A percentile compares a stretch with the other conserved stretches of the same genome.
phyloP scores from a whole-genome alignment of 1,284 basidiomycete genomes.

The Gomphus sp. region DNA sequence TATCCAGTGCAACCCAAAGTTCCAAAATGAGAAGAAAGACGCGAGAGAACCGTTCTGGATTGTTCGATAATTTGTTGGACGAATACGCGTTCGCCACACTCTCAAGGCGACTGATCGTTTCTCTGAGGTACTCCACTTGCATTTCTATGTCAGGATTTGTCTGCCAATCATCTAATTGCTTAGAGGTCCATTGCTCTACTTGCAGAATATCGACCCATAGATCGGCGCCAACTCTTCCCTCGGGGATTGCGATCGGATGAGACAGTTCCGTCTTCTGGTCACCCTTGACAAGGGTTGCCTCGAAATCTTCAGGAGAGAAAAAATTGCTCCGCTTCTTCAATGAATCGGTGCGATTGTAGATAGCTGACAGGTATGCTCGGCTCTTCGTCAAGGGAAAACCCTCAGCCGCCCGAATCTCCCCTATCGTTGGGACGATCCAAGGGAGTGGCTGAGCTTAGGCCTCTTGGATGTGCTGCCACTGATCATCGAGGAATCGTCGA shows the following conservation, averaged over 20 bases:
- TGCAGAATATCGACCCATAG: not conserved
- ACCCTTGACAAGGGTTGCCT: not conserved
- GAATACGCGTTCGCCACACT: not conserved
- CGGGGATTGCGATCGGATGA: not conserved
- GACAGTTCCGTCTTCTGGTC: not conserved
- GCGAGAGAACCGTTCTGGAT: conserved; percentile 32
- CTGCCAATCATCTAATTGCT: not conserved
- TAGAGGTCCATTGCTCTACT: not conserved
- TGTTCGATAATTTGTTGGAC: conserved; percentile 8
- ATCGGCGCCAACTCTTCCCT: not conserved
- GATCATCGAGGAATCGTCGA: conserved; percentile 17
- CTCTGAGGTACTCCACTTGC: not conserved
- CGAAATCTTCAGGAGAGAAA: not conserved
- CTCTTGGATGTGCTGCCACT: conserved; percentile 25
- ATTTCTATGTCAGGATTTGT: not conserved
- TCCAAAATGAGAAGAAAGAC: conserved; percentile 34
- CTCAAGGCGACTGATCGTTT: not conserved
- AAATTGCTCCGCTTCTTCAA: not conserved
- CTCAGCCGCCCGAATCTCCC: conserved; percentile 22
- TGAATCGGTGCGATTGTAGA: not conserved
- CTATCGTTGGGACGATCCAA: conserved; percentile 19
- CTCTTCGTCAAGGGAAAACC: conserved; percentile 22
- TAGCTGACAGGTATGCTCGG: conserved; percentile 17
- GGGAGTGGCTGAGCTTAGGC: conserved; percentile 10
- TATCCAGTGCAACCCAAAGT: conserved; percentile 37